Conservation (phyloP, 805 yeast genomes). For the Brettanomyces naardenensis region DNA sequence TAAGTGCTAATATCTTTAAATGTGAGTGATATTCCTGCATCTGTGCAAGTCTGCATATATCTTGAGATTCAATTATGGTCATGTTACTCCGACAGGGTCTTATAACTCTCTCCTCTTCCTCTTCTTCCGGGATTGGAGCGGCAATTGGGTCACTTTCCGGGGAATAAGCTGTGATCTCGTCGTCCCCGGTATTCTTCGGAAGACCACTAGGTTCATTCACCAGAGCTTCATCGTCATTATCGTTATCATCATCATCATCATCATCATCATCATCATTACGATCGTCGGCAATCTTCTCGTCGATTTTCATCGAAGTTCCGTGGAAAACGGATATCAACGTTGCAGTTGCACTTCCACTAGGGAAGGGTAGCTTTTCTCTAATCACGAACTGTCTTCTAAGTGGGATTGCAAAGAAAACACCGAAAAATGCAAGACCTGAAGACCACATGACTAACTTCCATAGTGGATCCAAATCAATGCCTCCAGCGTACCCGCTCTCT, state of each 20-base stretch:
- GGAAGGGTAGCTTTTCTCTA: conserved; percentile 83
- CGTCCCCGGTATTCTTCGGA: too few relatives aligned
- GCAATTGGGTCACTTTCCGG: too few relatives aligned
- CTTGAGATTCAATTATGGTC: conserved; percentile 27
- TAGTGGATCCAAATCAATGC: conserved; percentile 28
- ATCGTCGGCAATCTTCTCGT: too few relatives aligned
- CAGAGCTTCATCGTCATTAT: not conserved
- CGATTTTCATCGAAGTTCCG: conserved; percentile 47
- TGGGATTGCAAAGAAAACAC: conserved; percentile 92
- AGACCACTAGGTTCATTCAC: too few relatives aligned
- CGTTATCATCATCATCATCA: not conserved
- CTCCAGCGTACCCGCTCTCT: conserved; percentile 58
- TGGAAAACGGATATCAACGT: conserved; percentile 84
- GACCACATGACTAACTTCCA: conserved; percentile 73
- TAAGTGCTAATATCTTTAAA: conserved; percentile 46
- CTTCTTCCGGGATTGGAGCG: not conserved
- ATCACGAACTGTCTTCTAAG: conserved; percentile 79
- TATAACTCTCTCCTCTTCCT: not conserved
- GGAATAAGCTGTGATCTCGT: too few relatives aligned
- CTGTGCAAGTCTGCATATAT: conserved; percentile 21
- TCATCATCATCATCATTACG: too few relatives aligned
- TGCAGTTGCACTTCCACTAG: conserved; percentile 95
- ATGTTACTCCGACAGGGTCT: conserved; percentile 4
- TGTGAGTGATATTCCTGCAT: conserved; percentile 30
- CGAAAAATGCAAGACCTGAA: conserved; percentile 81